Evolutionary conservation across 306 rosid genomes (phyloP).

Genomic region (Rosa rugosa): DNA sequence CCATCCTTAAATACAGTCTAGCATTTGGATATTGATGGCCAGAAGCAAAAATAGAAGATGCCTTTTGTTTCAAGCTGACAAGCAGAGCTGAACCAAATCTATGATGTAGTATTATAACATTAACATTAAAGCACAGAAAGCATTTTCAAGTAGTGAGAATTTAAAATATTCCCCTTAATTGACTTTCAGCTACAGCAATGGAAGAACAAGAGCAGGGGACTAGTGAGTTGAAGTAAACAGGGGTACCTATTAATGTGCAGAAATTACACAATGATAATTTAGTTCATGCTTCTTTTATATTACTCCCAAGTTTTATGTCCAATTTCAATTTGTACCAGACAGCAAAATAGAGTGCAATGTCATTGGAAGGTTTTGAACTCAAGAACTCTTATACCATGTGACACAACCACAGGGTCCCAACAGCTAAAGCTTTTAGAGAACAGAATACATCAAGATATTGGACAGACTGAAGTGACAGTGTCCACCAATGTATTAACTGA

Average conservation of each 20-base stretch:
- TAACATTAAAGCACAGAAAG: not conserved
- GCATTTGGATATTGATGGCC: not conserved
- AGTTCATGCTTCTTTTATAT: not conserved
- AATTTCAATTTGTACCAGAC: not conserved
- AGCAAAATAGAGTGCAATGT: not conserved
- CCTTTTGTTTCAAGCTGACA: not conserved
- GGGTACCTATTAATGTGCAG: not conserved
- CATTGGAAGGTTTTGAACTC: not conserved
- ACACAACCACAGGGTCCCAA: not conserved
- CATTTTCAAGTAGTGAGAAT: not conserved
- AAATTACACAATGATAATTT: not conserved
- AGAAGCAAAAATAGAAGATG: not conserved
- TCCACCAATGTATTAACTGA: not conserved
- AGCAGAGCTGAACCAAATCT: not conserved
- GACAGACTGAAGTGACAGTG: not conserved
- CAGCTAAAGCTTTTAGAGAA: not conserved
- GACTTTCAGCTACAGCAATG: not conserved
- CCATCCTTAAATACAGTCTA: not conserved
- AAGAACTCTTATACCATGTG: constrained; percentile 2
- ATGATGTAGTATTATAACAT: not conserved
- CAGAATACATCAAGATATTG: not conserved
- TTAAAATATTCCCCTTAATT: not conserved
- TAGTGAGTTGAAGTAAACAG: not conserved
- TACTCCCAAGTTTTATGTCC: not conserved
- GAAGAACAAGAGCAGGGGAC: not conserved